Percentiles rank a stretch among this genome's conserved stretches.
Conservation (phyloP, 768 basidiomycete genomes). For the Phaeolepiota aurea region DNA sequence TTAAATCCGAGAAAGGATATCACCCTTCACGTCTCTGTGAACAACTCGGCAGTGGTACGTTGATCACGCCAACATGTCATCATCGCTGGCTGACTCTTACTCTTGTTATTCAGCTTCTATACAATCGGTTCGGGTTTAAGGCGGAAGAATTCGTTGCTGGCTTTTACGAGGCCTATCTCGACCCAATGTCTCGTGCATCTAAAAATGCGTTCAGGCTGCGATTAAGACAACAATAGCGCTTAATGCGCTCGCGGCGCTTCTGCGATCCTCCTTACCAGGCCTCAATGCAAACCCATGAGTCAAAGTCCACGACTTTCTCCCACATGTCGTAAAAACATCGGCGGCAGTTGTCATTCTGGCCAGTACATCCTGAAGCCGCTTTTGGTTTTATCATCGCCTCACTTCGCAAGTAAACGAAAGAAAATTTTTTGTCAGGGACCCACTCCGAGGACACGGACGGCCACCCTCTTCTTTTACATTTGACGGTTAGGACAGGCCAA, state of each 20-base stretch:
- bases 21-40: constrained; percentile 75
- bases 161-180: constrained; percentile 77
- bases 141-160: constrained; percentile 77
- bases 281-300: too few species aligned
- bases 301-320: too few species aligned
- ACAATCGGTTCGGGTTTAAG: constrained; percentile 85
- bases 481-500: too few species aligned
- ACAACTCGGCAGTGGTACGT: constrained; percentile 71
- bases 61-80: not conserved
- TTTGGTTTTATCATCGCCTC: too few species aligned
- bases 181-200: constrained; percentile 57
- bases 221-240: constrained; percentile 40
- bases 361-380: not conserved
- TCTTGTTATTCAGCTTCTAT: constrained; percentile 49
- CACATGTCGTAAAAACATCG: not conserved
- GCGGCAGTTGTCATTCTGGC: not conserved
- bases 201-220: constrained; percentile 78
- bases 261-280: too few species aligned
- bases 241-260: not conserved
- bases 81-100: not conserved
- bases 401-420: too few species aligned
- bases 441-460: too few species aligned
- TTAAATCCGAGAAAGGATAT: constrained; percentile 72
- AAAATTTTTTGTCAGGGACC: too few species aligned
- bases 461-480: too few species aligned